Evolutionary conservation across 1,284 basidiomycete genomes (phyloP).

Genomic region (Cerioporus squamosus): DNA sequence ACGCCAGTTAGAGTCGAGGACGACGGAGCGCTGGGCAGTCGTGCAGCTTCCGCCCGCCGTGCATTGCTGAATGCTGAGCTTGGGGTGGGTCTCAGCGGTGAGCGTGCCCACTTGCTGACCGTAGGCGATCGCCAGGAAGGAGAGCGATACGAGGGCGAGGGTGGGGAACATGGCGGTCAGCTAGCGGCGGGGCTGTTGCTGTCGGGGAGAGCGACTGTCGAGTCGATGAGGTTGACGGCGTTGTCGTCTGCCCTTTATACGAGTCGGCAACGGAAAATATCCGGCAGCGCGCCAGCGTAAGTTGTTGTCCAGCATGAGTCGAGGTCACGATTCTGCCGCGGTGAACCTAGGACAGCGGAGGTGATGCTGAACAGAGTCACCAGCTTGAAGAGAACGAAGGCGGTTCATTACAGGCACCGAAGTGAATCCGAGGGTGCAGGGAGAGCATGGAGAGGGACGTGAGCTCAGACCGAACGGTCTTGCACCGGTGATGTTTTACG

Average conservation of each 20-base stretch:
- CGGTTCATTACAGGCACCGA: conserved; percentile 6
- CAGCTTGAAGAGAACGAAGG: background rate
- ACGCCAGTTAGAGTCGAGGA: conserved; percentile 44
- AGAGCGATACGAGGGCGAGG: conserved; percentile 30
- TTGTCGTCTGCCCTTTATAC: conserved; percentile 11
- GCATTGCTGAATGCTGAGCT: conserved; percentile 36
- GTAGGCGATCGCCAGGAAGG: conserved; percentile 30
- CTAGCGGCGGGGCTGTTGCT: conserved; percentile 8
- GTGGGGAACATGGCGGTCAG: conserved; percentile 30
- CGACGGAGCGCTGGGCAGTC: conserved; percentile 31
- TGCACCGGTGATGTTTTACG: background rate
- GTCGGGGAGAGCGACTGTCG: conserved; percentile 16
- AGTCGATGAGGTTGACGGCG: conserved; percentile 18
- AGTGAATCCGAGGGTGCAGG: conserved; percentile 12
- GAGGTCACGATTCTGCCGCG: conserved; percentile 7
- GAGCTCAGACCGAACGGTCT: background rate
- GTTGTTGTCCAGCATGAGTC: background rate
- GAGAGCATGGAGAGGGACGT: background rate
- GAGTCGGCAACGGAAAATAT: conserved; percentile 9
- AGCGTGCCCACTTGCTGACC: conserved; percentile 41
- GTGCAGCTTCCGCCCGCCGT: conserved; percentile 30
- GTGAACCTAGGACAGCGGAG: background rate
- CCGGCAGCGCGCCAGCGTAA: conserved; percentile 3
- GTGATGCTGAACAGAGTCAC: background rate
- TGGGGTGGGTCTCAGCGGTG: conserved; percentile 40